Conservation (phyloP, 2,329 filamentous ascomycete genomes). For the Pseudofabraea citricarpa region DNA sequence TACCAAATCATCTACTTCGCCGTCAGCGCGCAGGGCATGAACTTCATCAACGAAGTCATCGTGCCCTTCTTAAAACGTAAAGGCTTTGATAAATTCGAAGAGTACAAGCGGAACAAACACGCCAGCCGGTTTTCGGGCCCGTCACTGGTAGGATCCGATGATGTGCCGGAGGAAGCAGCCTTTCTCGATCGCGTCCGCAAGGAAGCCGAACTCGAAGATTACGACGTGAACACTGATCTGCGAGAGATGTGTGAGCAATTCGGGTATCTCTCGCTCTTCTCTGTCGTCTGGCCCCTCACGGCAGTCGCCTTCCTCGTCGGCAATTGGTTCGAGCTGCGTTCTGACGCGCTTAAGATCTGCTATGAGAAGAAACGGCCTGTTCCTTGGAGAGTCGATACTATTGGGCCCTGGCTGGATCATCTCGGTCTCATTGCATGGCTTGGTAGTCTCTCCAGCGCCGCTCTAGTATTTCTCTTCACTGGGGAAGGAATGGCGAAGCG, state of each 20-base stretch:
- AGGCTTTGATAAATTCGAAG: conserved; percentile 41
- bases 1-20: conserved; percentile 75
- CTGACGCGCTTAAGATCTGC: conserved; percentile 73
- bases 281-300: conserved; percentile 71
- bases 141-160: conserved; percentile 49
- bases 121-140: conserved; percentile 37
- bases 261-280: conserved; percentile 69
- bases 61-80: conserved; percentile 64
- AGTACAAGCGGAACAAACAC: conserved; percentile 30
- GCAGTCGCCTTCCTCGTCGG: conserved; percentile 69
- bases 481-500: not conserved
- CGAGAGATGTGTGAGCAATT: conserved; percentile 71
- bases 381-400: conserved; percentile 65
- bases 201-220: conserved; percentile 62
- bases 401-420: conserved; percentile 68
- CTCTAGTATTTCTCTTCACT: conserved; percentile 69
- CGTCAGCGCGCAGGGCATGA: conserved; percentile 66
- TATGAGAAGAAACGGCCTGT: conserved; percentile 67
- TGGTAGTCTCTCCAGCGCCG: conserved; percentile 66
- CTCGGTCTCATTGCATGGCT: conserved; percentile 67
- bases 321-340: conserved; percentile 73
- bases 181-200: conserved; percentile 61
- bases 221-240: conserved; percentile 70
- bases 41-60: conserved; percentile 67
- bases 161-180: conserved; percentile 51